phyloP scores from a whole-genome alignment of 345 rosid species.

The Murraya koenigii region DNA sequence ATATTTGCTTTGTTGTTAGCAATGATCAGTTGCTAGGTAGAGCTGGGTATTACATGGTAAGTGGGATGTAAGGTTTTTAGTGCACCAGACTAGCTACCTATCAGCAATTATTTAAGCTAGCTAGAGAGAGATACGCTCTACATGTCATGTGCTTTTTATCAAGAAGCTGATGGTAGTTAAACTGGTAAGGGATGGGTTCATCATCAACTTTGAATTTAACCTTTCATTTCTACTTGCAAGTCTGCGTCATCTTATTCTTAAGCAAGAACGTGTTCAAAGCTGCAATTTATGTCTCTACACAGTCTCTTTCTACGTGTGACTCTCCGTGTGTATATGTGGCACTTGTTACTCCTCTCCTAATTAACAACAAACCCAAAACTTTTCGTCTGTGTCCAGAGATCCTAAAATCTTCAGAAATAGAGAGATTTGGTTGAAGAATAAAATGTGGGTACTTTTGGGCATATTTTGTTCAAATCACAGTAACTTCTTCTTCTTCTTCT shows the following conservation, averaged over 20 bases:
- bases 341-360: conserved; percentile 3
- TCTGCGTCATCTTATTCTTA: background rate
- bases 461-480: background rate
- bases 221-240: background rate
- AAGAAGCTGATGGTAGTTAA: background rate
- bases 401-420: conserved; percentile 8
- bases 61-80: conserved; percentile 15
- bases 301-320: background rate
- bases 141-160: background rate
- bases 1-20: conserved; percentile 30
- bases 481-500: background rate
- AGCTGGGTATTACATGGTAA: background rate
- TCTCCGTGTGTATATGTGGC: background rate
- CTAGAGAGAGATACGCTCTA: background rate
- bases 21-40: conserved; percentile 6
- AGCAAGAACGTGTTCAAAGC: background rate
- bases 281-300: background rate
- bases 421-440: background rate
- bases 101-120: background rate
- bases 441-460: conserved; percentile 13
- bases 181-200: background rate
- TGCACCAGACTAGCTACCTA: conserved; percentile 14
- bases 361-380: conserved; percentile 5
- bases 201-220: conserved; percentile 3
- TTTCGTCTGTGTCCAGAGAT: conserved; percentile 12